phyloP scores from a whole-genome alignment of 192 early-diverging fungal species.

The Dispira parvispora region DNA sequence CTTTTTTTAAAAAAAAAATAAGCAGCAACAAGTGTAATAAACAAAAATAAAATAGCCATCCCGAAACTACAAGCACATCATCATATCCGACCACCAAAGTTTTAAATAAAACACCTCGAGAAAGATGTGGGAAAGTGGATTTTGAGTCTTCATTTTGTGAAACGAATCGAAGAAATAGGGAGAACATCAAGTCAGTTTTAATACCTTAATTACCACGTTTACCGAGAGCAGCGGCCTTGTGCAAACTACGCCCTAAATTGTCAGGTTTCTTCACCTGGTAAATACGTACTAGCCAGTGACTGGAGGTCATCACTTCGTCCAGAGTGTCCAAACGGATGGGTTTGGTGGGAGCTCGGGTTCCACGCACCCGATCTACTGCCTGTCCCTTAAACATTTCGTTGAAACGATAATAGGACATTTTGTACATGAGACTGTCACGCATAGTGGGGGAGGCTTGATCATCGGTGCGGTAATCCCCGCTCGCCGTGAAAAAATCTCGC shows the following conservation, averaged over 20 bases:
- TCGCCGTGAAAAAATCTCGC: conserved; percentile 64
- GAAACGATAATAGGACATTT: conserved; percentile 94
- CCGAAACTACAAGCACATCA: too few relatives aligned
- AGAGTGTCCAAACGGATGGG: conserved; percentile 68
- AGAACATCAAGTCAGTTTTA: too few relatives aligned
- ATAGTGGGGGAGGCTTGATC: conserved; percentile 78
- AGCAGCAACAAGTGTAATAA: too few relatives aligned
- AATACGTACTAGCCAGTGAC: conserved; percentile 98
- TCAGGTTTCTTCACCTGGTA: conserved; percentile 96
- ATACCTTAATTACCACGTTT: not conserved
- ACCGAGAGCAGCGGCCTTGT: conserved; percentile 42
- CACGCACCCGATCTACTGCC: conserved; percentile 71
- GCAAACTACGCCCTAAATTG: conserved; percentile 64
- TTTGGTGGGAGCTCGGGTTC: conserved; percentile 48
- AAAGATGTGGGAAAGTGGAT: too few relatives aligned
- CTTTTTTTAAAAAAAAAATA: too few relatives aligned
- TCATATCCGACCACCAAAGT: too few relatives aligned
- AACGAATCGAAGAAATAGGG: too few relatives aligned
- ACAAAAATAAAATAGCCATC: too few relatives aligned
- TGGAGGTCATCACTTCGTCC: conserved; percentile 87
- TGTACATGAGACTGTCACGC: conserved; percentile 89
- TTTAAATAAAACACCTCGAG: too few relatives aligned
- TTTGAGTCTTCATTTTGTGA: too few relatives aligned
- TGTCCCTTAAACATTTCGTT: conserved; percentile 66
- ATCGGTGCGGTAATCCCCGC: conserved; percentile 88